These are phyloP conservation scores for Sergeia podlipaevii DNA, from an alignment of 208 protist species.

Conservation along the genomic window DNA sequence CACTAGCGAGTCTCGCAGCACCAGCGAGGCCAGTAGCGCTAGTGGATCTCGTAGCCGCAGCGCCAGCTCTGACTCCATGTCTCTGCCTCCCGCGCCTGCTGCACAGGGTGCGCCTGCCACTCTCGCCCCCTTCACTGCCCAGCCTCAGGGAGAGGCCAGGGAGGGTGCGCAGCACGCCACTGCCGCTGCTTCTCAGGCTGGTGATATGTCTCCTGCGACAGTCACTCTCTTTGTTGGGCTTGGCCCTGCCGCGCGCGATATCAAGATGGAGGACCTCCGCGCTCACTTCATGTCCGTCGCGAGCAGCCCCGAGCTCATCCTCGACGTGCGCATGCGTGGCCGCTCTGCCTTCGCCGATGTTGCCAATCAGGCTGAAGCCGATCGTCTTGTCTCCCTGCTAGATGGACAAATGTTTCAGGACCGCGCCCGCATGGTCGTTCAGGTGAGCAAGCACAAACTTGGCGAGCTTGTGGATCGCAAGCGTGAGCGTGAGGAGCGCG, in stretches of 20 bases:
- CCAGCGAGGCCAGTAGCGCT: constrained; percentile 1
- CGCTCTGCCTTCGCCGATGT: constrained; percentile 77
- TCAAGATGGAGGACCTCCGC: background rate
- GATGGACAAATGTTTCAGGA: constrained; percentile 39
- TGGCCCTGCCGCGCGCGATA: constrained; percentile 25
- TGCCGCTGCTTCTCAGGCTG: background rate
- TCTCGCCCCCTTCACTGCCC: background rate
- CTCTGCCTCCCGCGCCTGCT: constrained; percentile 4
- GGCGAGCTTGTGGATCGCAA: constrained; percentile 15
- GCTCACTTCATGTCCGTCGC: background rate
- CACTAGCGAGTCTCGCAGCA: constrained; percentile 13
- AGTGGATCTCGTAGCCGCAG: constrained; percentile 15
- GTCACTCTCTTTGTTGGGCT: constrained; percentile 53
- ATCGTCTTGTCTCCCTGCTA: constrained; percentile 38
- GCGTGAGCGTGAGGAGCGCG: constrained; percentile 15
- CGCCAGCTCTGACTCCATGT: constrained; percentile 31
- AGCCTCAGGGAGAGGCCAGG: background rate
- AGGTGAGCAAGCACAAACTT: constrained; percentile 37
- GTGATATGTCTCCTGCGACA: background rate
- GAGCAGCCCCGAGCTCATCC: background rate
- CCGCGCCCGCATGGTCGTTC: constrained; percentile 43
- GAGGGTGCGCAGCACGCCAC: background rate
- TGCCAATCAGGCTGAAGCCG: constrained; percentile 28
- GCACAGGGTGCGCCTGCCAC: background rate
- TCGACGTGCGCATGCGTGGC: constrained; percentile 49